Evolutionary conservation across 1,284 basidiomycete species (phyloP), one percentile per base, ranked within the genome.

Genomic region (Moniliophthora roreri): DNA sequence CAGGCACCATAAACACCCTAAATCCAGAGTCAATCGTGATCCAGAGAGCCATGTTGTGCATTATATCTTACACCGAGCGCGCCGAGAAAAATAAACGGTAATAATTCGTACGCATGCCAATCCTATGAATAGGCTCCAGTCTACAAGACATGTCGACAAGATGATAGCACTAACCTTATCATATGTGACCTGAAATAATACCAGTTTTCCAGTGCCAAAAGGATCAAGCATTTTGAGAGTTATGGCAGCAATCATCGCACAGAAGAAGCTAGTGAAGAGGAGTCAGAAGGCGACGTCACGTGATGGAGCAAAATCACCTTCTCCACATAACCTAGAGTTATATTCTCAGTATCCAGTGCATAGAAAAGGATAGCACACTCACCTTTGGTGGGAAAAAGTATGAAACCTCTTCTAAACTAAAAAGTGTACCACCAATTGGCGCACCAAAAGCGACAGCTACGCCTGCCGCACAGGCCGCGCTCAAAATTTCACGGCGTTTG

Each of bases 361-460:
- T 41, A 51, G 59, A 39, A 16, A 36, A 38, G 23, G 40, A 52
- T 48, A 20, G 38, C 54, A 16, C 2, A 54, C 59, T 52, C 52
- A 73, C 91, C 73, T 96, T 95, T 0, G 94, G 88, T 11, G 95
- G 95, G 68, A 98, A 98, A 72, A 93, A 97, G 68, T 95, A 95
- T 2, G 93, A 94, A 2, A 98, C 94, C 69, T 97, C 95, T 69
- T 95, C 93, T 56, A 96, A 72, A 56, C 92, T 93, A 70, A 97
- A 96, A 39, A 97, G 70, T 0, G 94, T 94, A 7, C 95, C 95
- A 36, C 95, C 95, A 42, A 98, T 91, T 0, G 95, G 94, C 0
- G 94, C 92, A 47, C 94, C 94, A 63, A 95, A 92, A 8, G 87
- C 94, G 47, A 89, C 95, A 60, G 92, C 90, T n/a, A 94, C 92